Evolutionary conservation across 2,329 filamentous ascomycete species (phyloP), one percentile per base, ranked within the genome.

Genomic region (Nigrograna mackinnonii): DNA sequence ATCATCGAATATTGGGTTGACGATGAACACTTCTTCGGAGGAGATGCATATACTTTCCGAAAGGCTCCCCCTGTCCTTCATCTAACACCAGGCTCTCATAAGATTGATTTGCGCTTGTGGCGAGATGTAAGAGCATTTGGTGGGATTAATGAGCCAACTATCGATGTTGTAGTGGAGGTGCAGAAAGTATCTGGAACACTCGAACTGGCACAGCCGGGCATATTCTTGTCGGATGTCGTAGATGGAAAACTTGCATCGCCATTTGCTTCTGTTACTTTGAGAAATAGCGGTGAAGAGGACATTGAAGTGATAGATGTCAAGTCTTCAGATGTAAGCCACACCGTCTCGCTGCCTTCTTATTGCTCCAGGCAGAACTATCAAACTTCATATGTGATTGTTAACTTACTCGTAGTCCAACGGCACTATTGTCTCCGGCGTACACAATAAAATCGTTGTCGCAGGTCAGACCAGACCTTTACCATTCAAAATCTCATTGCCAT

Each of bases 111-210:
- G 9, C 74, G 79, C 20, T 63, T 82, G 4, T 65, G 78, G 13
- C 71, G 79, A 49, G 80, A 83, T 64, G 76, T 82, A n/a, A 69
- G 80, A 44, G 73, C 76, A 5, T 75, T 80, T 58, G 79, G 79
- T 28, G 79, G 75, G 4, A 64, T 74, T 22, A 70, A 67, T n/a
- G 62, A 70, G 18, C 77, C 78, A 6, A 68, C 51, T 3, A 64
- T 81, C 13, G 65, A 71, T 17, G 62, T 79, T 21, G 57, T 58
- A 3, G 37, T 68, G 11, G 55, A 57, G 6, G 37, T 57, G 16
- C 51, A 54, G 19, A 43, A 50, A 34, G 50, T 45, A 1, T 48
- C 52, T 22, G 59, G 58, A 9, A 49, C 50, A 12, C 42, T 71
- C 12, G 66, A 70, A 34, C 43, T 68, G 17, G 63, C 55, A 6